Evolutionary conservation across 2,329 filamentous ascomycete genomes (phyloP).

Genomic region (Verticillium albo-atrum): DNA sequence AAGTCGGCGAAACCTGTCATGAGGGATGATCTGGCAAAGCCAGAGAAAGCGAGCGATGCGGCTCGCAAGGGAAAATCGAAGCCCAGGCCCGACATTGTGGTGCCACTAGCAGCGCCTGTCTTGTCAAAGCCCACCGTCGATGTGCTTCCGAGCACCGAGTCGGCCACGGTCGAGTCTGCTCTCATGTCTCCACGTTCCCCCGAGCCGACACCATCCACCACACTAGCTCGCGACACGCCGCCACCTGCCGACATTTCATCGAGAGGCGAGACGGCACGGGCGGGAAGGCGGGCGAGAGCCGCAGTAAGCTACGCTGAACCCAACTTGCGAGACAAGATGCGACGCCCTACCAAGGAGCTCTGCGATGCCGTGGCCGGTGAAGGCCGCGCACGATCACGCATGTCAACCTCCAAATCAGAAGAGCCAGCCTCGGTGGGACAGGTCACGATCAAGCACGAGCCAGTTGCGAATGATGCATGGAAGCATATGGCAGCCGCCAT

Average conservation of each 20-base stretch:
- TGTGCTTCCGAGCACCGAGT: slow-evolving; percentile 16
- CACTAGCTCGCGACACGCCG: slow-evolving; percentile 47
- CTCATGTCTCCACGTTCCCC: slow-evolving; percentile 45
- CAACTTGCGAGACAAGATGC: slow-evolving; percentile 78
- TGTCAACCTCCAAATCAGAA: slow-evolving; percentile 30
- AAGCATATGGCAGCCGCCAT: slow-evolving; percentile 19
- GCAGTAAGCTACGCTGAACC: slow-evolving; percentile 79
- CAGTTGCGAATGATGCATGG: slow-evolving; percentile 22
- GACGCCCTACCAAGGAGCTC: slow-evolving; percentile 70
- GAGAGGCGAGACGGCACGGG: slow-evolving; percentile 54
- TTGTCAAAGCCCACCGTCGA: slow-evolving; percentile 5
- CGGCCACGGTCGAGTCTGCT: slow-evolving; percentile 32
- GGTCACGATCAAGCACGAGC: slow-evolving; percentile 25
- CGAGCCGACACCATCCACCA: slow-evolving; percentile 30
- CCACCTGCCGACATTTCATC: slow-evolving; percentile 54
- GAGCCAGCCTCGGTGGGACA: slow-evolving; percentile 19
- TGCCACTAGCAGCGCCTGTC: slow-evolving; percentile 1
- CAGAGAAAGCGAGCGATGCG: slow-evolving; percentile 31
- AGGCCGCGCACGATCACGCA: slow-evolving; percentile 43
- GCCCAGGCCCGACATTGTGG: slow-evolving; percentile 15
- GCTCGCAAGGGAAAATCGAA: slow-evolving; percentile 14
- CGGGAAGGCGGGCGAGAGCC: slow-evolving; percentile 61
- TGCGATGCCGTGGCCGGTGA: slow-evolving; percentile 70
- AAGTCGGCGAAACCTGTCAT: slow-evolving; percentile 35
- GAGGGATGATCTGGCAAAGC: slow-evolving; percentile 21